Base-by-base conservation (phyloP, 257 asterid species). In the Verbena officinalis region DNA sequence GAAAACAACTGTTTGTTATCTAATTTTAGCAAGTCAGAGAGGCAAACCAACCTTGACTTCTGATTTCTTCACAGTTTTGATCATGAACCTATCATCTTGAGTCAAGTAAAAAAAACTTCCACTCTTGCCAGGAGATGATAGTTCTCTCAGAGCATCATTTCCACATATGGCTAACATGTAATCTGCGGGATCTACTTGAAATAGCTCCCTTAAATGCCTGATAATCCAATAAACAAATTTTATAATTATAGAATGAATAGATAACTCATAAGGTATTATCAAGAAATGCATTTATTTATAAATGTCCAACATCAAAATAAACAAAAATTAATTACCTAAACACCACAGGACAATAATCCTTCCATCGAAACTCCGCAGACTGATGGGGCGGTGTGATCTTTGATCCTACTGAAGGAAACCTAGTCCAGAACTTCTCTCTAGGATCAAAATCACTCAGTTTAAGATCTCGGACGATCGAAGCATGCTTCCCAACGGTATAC, bases 91-190 rank as follows among this genome's bases (percentile, higher is more conserved):
- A 72, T 83, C 89, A 69, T 85, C 93, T 22, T 80, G 89, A 22
- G 93, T 85, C 62, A 85, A 57, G 78, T 85, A 85, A 73, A 85
- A 85, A 76, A 74, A 76, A 64, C 93, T 83, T 51, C 93, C 93
- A 69, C 93, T 85, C 67, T 85, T 85, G 45, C 93, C 93, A 0
- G 93, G 93, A 7, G 93, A 85, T 0, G 93, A 85, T 50, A 85
- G 84, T 70, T 83, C 89, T 48, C 93, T 78, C 14, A 85, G 22
- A 0, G 93, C 93, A 66, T 83, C 89, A 24, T 78, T 73, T 5
- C 93, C 93, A 42, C 93, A 85, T 62, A 85, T 77, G 39, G 93
- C 83, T 61, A 85, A 58, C 89, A 83, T 80, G 80, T 85, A 85
- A 80, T 83, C 93, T 9, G 89, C 93, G 13, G 89, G 80, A 75